A percentile compares a stretch with the other conserved stretches of the same genome.
Conservation (phyloP, 345 rosid species). For the Luvunga scandens region DNA sequence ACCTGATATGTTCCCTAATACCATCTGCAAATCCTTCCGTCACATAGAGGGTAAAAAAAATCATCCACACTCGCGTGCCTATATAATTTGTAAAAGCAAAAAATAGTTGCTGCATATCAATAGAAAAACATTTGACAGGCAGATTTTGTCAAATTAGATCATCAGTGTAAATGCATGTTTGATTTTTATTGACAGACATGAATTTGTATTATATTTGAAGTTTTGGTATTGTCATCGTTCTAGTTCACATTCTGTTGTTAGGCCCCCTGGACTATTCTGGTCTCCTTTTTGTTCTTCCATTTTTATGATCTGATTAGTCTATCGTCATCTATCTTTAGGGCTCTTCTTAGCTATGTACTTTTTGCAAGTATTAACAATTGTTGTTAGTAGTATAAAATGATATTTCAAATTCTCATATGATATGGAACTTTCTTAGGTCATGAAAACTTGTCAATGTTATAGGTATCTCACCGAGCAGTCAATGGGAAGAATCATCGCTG, state of each 20-base stretch:
- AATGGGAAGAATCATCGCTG: constrained; percentile 18
- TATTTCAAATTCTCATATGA: background rate
- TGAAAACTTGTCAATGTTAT: constrained; percentile 8
- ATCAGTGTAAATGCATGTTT: background rate
- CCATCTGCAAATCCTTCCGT: background rate
- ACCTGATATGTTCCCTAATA: background rate
- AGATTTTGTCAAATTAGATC: background rate
- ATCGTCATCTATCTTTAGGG: background rate
- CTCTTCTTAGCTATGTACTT: too few species aligned
- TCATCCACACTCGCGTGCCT: background rate
- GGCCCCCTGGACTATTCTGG: background rate
- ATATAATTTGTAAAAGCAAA: background rate
- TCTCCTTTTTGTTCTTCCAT: background rate
- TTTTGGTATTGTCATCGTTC: too few species aligned
- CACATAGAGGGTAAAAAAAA: background rate
- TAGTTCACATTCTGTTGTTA: background rate
- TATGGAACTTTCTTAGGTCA: background rate
- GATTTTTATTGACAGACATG: too few species aligned
- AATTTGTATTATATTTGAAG: background rate
- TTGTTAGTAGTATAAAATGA: background rate
- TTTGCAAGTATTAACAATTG: background rate
- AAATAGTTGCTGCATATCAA: background rate
- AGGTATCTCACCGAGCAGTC: constrained; percentile 49
- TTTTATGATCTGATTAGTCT: background rate
- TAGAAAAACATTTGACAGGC: background rate